Base-by-base conservation (phyloP, 192 early-diverging fungal species). In the Thamnidium elegans region DNA sequence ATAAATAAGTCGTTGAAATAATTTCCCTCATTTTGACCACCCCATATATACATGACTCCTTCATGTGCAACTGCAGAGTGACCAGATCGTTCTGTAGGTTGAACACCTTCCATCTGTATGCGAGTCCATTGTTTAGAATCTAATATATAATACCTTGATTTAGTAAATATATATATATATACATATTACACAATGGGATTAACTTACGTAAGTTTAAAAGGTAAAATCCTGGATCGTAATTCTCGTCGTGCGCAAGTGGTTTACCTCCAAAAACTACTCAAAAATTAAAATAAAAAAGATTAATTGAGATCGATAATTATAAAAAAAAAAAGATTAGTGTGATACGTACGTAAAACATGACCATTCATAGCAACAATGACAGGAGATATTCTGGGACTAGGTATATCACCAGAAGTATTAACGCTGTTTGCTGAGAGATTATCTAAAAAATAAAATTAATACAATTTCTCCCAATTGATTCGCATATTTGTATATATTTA, bases 21-120 rank as follows among this genome's bases (percentile, higher is more conserved):
- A 23, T 73, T 68, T 31, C 73, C 75, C 15, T 67, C 51, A 10
- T 67, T 50, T 58, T 74, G 72, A 15, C 83, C 83, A 55, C 83
- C 80, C 42, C 69, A 79, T 55, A 82, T 68, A 65, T 78, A 85
- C 73, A 85, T 78, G 39, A 64, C 64, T 9, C 74, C 78, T 15
- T 73, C 77, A 14, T 79, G 19, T 7, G 75, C 60, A 53, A 74
- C 75, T 14, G 81, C 77, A 2, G 81, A 63, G 55, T 85, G 83
- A 17, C 81, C 81, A 19, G 74, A 72, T 10, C 83, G 70, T 20
- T 74, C 76, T n/a, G 47, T 53, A 31, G 81, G 81, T 1, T 67
- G 62, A 0, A 53, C 45, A 0, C 71, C 76, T 15, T 76, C 78
- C 36, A 80, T 74, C n/a, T 42, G 63, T 9, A 77, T 65, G n/a